Percentiles rank a stretch among this genome's conserved stretches.
Conservation (phyloP, 2,329 filamentous ascomycete species). For the Dothistroma pini region DNA sequence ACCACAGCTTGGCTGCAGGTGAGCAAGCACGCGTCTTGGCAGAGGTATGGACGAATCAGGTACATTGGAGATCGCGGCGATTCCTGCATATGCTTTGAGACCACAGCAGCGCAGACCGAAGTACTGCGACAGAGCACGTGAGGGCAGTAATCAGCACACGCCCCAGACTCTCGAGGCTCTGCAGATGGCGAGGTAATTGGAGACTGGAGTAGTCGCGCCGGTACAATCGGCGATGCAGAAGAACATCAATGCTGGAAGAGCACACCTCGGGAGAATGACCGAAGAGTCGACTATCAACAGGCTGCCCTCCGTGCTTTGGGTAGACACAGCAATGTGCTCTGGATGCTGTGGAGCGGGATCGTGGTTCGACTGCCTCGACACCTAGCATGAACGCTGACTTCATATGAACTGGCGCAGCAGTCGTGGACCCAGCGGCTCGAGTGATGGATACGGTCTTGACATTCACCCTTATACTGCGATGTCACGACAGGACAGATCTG, state of each 20-base stretch:
- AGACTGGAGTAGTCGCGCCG: too few species aligned
- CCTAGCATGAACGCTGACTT: too few species aligned
- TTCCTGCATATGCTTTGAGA: neutral
- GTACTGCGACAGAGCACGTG: neutral
- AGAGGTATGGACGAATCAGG: neutral
- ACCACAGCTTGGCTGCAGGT: neutral
- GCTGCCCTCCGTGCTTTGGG: neutral
- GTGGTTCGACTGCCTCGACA: too few species aligned
- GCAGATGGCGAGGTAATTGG: neutral
- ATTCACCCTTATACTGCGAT: too few species aligned
- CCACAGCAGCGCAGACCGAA: neutral
- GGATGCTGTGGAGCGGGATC: too few species aligned
- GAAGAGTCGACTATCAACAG: neutral
- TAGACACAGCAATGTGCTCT: neutral
- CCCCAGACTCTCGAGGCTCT: neutral
- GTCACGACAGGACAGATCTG: too few species aligned
- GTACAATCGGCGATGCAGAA: too few species aligned
- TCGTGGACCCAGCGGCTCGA: too few species aligned
- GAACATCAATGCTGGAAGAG: neutral
- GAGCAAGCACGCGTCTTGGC: neutral
- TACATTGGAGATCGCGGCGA: neutral
- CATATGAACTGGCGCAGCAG: too few species aligned
- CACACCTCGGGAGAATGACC: neutral
- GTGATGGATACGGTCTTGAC: too few species aligned
- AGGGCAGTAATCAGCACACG: neutral